These are phyloP conservation scores for Suillus variegatus DNA, from an alignment of 768 basidiomycete genomes.

Conservation along the genomic window DNA sequence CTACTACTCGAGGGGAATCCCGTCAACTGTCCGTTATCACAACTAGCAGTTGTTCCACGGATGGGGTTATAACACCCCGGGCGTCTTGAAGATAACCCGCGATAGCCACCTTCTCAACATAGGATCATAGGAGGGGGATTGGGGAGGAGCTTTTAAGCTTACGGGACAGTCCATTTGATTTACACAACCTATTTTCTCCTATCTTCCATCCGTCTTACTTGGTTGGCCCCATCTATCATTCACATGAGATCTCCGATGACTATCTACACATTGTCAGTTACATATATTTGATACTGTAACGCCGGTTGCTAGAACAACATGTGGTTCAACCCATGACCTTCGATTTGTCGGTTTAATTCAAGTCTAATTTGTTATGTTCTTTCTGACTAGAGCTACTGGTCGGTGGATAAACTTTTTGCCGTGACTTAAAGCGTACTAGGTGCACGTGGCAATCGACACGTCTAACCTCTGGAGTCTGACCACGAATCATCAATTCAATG, in stretches of 20 bases:
- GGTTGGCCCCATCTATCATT: not conserved
- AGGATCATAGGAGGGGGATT: not conserved
- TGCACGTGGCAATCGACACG: conserved; percentile 5
- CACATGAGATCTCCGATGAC: not conserved
- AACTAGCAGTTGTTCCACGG: not conserved
- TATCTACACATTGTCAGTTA: conserved; percentile 3
- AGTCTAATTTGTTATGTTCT: not conserved
- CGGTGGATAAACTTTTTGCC: not conserved
- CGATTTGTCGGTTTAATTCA: not conserved
- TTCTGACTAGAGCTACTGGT: not conserved
- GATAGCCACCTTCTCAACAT: too few relatives aligned
- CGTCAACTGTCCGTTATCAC: not conserved
- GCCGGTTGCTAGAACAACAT: conserved; percentile 1
- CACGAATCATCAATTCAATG: not conserved
- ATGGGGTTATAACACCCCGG: not conserved
- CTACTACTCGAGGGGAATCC: not conserved
- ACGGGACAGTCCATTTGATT: not conserved
- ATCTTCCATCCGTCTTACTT: not conserved
- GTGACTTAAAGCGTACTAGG: not conserved
- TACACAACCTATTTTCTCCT: not conserved
- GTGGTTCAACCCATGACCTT: not conserved
- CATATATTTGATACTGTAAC: not conserved
- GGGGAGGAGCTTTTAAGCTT: too few relatives aligned
- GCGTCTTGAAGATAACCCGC: not conserved
- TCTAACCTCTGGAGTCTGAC: not conserved